phyloP scores from a whole-genome alignment of 2,329 filamentous ascomycete species.

The Fusarium sp. region DNA sequence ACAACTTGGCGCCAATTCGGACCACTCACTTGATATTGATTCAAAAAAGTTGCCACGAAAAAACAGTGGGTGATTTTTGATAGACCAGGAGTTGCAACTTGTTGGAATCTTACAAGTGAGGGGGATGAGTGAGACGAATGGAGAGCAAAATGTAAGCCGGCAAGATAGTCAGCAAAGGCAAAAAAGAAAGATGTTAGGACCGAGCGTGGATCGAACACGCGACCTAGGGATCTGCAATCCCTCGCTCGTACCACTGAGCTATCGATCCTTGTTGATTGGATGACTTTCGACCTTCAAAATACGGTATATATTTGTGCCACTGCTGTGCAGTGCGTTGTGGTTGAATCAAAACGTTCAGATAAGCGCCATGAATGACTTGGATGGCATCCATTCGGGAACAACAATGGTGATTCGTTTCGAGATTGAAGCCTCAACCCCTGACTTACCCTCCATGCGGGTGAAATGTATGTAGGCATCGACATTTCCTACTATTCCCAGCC shows the following conservation, averaged over 20 bases:
- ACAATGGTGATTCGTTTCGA: background rate
- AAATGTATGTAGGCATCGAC: background rate
- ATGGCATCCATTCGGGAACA: background rate
- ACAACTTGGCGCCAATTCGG: background rate
- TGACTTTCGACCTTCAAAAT: background rate
- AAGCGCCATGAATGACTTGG: background rate
- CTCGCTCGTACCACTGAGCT: conserved; percentile 40
- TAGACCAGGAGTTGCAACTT: background rate
- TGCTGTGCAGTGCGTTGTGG: background rate
- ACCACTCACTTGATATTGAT: background rate
- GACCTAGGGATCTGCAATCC: conserved; percentile 41
- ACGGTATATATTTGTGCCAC: background rate
- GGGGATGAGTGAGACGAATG: background rate
- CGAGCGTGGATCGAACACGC: conserved; percentile 40
- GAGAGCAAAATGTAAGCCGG: background rate
- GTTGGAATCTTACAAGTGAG: background rate
- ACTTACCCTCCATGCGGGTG: background rate
- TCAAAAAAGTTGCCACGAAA: background rate
- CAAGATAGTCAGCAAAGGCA: background rate
- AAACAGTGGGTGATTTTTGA: background rate
- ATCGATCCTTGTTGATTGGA: conserved; percentile 31
- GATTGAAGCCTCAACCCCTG: background rate
- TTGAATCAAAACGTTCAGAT: background rate
- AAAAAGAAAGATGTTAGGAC: conserved; percentile 22
- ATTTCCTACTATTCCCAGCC: conserved; percentile 17